Base-by-base conservation (phyloP, 163 green algal genomes). In the Chloromonas sp. region DNA sequence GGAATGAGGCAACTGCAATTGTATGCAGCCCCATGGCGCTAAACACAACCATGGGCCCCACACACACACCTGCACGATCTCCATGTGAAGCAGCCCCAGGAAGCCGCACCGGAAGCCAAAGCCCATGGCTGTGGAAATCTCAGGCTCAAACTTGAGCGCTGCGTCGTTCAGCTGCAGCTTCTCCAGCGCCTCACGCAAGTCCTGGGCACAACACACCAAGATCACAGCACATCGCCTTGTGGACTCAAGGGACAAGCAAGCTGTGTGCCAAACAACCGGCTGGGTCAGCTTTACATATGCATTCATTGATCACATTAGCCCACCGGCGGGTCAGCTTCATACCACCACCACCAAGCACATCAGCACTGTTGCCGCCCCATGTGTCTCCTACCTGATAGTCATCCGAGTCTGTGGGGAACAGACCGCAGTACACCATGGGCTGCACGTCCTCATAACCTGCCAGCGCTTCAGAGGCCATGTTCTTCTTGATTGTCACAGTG, bases 71-170 rank as follows among this genome's bases (percentile, higher is more conserved):
- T 98, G 96, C 76, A 98, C 95, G 83, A 99, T 98, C 85, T 99
- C 97, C 95, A 98, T 98, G 92, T 99, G 97, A 82, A 99, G 92
- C 83, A 99, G 90, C 0, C 97, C 97, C 79, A 99, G 92, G 91
- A 98, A 99, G 84, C 96, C 96, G 88, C 96, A 98, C 0, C 96
- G 91, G 91, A 99, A 99, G 60, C 96, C 96, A 88, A 98, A 98
- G 82, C 96, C 96, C 96, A 99, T 98, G 61, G 96, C 96, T 74
- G 89, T 95, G 62, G 94, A 97, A 59, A 96, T 92, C 88, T 98
- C 95, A 3, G 94, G 94, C 87, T 98, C 95, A 86, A 94, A 98
- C 58, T 89, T 86, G 13, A 99, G 90, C 1, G 96, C 95, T 58
- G 95, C 94, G 86, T 99, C 96, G 88, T 98, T 99, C 60, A 98